Evolutionary conservation across 768 basidiomycete species (phyloP), one percentile per base, ranked within the genome.

Genomic region (Rhodosporidiobolus sp.): DNA sequence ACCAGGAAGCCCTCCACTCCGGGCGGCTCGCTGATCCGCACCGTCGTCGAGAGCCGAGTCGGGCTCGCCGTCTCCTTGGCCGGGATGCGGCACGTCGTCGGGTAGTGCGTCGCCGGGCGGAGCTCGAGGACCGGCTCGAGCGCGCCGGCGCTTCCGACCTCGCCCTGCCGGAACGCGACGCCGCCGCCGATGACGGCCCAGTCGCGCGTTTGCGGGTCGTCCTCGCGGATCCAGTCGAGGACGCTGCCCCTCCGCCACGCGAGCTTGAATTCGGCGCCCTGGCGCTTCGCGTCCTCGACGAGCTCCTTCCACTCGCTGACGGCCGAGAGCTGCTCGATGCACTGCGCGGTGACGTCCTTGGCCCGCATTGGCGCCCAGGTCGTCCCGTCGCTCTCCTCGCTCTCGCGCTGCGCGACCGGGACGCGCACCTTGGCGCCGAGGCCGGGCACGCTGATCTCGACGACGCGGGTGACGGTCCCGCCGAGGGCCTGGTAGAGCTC

Each of bases 221-320:
- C 83, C 49, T 88, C 84, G 85, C 89, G 89, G 35, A 94, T 83
- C 94, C 94, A 97, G 78, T 97, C 94, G 58, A 97, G 79, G 71
- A 86, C 86, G 4, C 87, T 87, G 30, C 84, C 87, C 38, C 84
- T 79, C 50, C 90, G 85, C 94, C 94, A 97, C 54, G 70, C 74
- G 12, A 75, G 52, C 9, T 48, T 30, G 9, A 75, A 48, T 8
- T 65, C 46, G 11, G 64, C 88, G 30, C 90, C 91, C 57, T 84
- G 81, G 58, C 77, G 81, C 7, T 88, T 75, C 48, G 86, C 84
- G 34, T 83, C 82, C 73, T 87, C 85, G 38, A 91, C 82, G 30
- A 91, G 76, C 53, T 83, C 81, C 52, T 87, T 84, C 85, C 89
- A 90, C 68, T 89, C 87, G 24, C 84, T 83, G 26, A 88, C 83